phyloP scores from a whole-genome alignment of 2,329 filamentous ascomycete species.

The Samsoniella hepiali region DNA sequence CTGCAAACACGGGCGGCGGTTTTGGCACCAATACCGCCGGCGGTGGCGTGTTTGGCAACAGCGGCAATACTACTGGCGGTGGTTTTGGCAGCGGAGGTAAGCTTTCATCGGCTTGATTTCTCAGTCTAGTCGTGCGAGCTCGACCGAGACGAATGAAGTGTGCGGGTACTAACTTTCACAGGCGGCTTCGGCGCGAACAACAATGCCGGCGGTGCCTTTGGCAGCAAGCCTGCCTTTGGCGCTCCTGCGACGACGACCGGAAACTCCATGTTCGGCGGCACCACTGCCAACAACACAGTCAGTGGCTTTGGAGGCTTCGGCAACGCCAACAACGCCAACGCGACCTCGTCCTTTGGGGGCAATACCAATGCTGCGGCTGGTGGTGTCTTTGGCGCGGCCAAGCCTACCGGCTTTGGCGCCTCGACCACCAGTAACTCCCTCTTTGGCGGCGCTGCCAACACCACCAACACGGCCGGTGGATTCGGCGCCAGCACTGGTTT shows the following conservation, averaged over 20 bases:
- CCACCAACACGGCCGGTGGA: slow-evolving; percentile 27
- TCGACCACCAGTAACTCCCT: slow-evolving; percentile 40
- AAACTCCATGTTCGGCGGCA: slow-evolving; percentile 45
- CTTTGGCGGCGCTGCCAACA: slow-evolving; percentile 42
- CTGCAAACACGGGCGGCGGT: slow-evolving; percentile 12
- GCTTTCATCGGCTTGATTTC: slow-evolving; percentile 19
- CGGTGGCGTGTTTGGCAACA: slow-evolving; percentile 41
- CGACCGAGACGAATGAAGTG: slow-evolving; percentile 16
- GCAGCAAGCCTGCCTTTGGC: slow-evolving; percentile 53
- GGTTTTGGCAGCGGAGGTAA: slow-evolving; percentile 38
- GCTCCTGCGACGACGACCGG: slow-evolving; percentile 37
- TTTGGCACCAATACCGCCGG: slow-evolving; percentile 19
- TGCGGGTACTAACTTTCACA: slow-evolving; percentile 20
- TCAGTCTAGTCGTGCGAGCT: not conserved
- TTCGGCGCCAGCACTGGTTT: slow-evolving; percentile 39
- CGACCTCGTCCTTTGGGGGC: slow-evolving; percentile 40
- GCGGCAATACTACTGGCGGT: slow-evolving; percentile 28
- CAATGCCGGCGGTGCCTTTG: slow-evolving; percentile 32
- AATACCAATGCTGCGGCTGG: slow-evolving; percentile 30
- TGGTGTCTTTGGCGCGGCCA: slow-evolving; percentile 53
- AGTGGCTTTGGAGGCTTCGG: slow-evolving; percentile 42
- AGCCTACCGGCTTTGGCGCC: slow-evolving; percentile 48
- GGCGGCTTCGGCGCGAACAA: slow-evolving; percentile 36
- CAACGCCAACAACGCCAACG: slow-evolving; percentile 32
- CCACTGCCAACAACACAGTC: slow-evolving; percentile 36